phyloP scores from a whole-genome alignment of 2,329 filamentous ascomycete genomes.

The Grosmannia clavigera region DNA sequence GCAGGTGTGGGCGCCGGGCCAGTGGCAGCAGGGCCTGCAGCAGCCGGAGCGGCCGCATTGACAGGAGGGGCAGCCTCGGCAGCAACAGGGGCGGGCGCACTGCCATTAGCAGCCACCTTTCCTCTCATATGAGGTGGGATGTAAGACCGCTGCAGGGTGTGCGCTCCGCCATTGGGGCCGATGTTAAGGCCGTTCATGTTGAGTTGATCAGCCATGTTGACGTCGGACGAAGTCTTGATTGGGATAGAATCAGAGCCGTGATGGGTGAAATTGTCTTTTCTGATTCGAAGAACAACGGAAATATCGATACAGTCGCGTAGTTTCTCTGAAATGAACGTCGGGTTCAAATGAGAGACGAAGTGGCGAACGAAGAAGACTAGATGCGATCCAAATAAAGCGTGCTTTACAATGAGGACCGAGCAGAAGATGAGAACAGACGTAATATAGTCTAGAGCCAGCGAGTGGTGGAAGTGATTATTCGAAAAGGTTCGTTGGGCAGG shows the following conservation, averaged over 20 bases:
- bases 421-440: neutral
- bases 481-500: neutral
- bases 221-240: neutral
- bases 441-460: neutral
- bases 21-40: slow-evolving; percentile 3
- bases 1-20: neutral
- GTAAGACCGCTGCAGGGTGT: slow-evolving; percentile 50
- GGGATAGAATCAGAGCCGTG: too few relatives aligned
- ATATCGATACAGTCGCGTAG: slow-evolving; percentile 11
- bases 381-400: neutral
- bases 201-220: slow-evolving; percentile 65
- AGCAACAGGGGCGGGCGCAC: neutral
- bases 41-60: slow-evolving; percentile 5
- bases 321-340: slow-evolving; percentile 9
- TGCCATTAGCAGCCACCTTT: slow-evolving; percentile 27
- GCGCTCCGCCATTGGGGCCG: slow-evolving; percentile 26
- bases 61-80: slow-evolving; percentile 16
- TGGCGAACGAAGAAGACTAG: slow-evolving; percentile 1
- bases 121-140: slow-evolving; percentile 74
- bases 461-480: neutral
- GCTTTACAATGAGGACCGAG: neutral
- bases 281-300: neutral
- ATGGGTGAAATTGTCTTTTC: neutral
- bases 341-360: slow-evolving; percentile 9
- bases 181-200: slow-evolving; percentile 69